Evolutionary conservation across 129 eudicot species (phyloP).

Genomic region (Artemisia tridentata): DNA sequence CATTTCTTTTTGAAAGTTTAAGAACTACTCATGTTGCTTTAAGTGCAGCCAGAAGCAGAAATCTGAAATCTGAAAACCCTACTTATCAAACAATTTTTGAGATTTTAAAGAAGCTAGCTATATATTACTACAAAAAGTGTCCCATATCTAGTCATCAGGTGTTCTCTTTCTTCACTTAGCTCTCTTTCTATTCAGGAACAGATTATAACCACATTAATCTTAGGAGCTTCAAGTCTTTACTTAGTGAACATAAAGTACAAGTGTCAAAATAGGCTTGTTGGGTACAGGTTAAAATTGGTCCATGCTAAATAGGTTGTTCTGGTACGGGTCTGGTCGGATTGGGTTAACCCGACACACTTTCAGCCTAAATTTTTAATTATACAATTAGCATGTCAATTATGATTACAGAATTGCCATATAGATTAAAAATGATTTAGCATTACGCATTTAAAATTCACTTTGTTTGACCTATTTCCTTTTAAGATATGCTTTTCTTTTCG

Average conservation of each 20-base stretch:
- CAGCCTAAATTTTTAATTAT: no score
- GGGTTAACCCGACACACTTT: no score
- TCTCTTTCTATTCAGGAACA: background rate
- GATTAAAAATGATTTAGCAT: no score
- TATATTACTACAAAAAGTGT: background rate
- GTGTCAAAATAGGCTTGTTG: background rate
- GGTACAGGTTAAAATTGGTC: background rate
- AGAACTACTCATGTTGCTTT: background rate
- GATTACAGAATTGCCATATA: no score
- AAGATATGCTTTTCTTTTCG: no score
- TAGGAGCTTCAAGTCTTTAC: background rate
- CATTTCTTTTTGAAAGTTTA: background rate
- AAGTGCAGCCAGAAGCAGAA: conserved; percentile 2
- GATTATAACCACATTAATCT: conserved; percentile 2
- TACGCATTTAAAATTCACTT: no score
- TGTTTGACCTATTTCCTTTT: no score
- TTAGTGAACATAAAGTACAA: background rate
- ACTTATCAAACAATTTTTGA: conserved; percentile 2
- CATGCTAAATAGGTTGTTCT: no score
- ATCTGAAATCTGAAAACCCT: background rate
- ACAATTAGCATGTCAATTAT: no score
- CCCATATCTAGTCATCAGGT: background rate
- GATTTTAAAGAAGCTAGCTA: background rate
- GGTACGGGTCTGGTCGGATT: no score
- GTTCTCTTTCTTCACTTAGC: conserved; percentile 2